Evolutionary conservation across 768 basidiomycete genomes (phyloP).

Genomic region (Pisolithus sp.): DNA sequence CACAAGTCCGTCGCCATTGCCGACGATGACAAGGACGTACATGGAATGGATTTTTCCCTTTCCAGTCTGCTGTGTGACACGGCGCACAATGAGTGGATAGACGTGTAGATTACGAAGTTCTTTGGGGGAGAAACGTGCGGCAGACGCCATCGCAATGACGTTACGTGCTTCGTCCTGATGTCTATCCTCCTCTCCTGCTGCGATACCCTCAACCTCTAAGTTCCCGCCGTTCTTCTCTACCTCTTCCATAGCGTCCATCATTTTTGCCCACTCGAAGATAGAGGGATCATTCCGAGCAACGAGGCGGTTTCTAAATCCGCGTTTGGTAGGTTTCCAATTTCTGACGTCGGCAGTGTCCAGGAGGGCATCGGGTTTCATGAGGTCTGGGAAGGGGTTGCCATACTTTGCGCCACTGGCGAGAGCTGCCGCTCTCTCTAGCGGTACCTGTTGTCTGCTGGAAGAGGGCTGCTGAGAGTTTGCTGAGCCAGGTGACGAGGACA

Average conservation of each 20-base stretch:
- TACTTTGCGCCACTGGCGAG: neutral
- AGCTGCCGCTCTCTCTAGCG: constrained; percentile 9
- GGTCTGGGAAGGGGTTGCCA: constrained; percentile 42
- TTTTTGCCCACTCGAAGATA: constrained; percentile 38
- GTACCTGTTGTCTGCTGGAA: neutral
- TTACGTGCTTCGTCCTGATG: constrained; percentile 13
- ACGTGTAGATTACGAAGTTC: constrained; percentile 32
- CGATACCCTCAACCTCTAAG: neutral
- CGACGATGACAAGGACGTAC: constrained; percentile 63
- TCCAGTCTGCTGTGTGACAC: constrained; percentile 83
- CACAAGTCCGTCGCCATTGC: constrained; percentile 78
- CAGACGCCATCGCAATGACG: constrained; percentile 11
- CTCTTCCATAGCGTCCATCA: constrained; percentile 16
- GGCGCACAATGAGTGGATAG: constrained; percentile 39
- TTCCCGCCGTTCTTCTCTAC: constrained; percentile 27
- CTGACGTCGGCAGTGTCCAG: constrained; percentile 54
- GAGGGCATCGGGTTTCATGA: constrained; percentile 55
- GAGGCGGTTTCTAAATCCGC: constrained; percentile 54
- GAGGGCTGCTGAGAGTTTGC: neutral
- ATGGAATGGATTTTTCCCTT: constrained; percentile 81
- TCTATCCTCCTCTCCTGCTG: constrained; percentile 8
- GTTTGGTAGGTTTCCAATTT: constrained; percentile 46
- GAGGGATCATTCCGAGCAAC: constrained; percentile 67
- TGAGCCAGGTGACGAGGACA: neutral
- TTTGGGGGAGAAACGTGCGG: constrained; percentile 10